Conservation (phyloP, 768 basidiomycete species). For the Trametes cubensis region DNA sequence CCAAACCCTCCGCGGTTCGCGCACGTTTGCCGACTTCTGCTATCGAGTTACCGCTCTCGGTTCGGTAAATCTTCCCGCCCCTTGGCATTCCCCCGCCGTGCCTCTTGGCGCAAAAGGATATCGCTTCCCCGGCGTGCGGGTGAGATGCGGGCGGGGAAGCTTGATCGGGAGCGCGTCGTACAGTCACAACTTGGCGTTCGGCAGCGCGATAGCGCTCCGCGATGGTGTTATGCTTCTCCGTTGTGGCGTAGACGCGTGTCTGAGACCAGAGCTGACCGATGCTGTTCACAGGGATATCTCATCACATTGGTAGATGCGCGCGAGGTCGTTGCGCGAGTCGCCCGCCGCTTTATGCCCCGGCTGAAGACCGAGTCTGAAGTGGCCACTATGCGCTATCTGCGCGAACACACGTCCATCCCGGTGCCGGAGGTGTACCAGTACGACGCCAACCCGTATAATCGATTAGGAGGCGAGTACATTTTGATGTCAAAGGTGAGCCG, state of each 20-base stretch:
- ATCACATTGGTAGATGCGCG: constrained; percentile 63
- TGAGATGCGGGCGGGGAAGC: not conserved
- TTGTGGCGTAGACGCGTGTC: not conserved
- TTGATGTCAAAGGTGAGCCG: constrained; percentile 78
- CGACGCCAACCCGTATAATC: constrained; percentile 83
- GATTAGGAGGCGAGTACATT: constrained; percentile 83
- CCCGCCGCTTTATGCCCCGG: constrained; percentile 82
- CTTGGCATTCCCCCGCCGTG: constrained; percentile 4
- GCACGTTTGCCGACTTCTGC: not conserved
- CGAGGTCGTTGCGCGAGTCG: constrained; percentile 76
- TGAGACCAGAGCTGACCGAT: constrained; percentile 4
- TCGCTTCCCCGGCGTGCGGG: not conserved
- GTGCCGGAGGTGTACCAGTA: constrained; percentile 77
- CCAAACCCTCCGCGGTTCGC: not conserved
- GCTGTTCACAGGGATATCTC: constrained; percentile 64
- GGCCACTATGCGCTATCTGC: constrained; percentile 81
- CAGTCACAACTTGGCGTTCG: not conserved
- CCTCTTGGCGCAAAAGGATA: constrained; percentile 11
- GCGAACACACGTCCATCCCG: constrained; percentile 68
- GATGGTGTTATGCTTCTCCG: not conserved
- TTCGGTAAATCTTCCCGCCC: not conserved
- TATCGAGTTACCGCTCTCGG: not conserved
- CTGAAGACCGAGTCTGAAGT: constrained; percentile 88
- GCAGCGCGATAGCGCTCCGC: constrained; percentile 1
- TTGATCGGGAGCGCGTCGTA: not conserved